Conservation (phyloP, 2,329 filamentous ascomycete genomes). For the Zalaria obscura region DNA sequence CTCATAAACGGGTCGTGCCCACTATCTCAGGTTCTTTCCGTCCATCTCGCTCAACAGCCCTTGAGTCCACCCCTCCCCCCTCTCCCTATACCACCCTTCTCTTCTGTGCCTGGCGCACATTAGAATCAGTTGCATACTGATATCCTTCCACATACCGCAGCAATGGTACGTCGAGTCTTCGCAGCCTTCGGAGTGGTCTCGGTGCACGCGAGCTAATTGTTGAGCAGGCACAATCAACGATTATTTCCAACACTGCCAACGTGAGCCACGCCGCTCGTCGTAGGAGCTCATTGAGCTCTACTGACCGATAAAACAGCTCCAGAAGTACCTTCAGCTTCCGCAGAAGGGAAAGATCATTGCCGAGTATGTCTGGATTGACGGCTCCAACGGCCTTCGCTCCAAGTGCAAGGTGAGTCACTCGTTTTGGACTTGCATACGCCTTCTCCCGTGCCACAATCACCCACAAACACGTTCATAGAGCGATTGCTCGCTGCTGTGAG, state of each 20-base stretch:
- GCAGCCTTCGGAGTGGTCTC: not conserved
- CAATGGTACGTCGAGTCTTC: not conserved
- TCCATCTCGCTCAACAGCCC: too few species aligned
- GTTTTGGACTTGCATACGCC: too few species aligned
- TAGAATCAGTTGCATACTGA: not conserved
- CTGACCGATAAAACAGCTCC: conserved; percentile 44
- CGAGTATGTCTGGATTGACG: conserved; percentile 95
- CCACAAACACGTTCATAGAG: too few species aligned
- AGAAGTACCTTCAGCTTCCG: conserved; percentile 82
- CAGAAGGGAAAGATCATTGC: conserved; percentile 83
- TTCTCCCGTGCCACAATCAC: too few species aligned
- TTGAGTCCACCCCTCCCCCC: too few species aligned
- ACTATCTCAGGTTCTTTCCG: too few species aligned
- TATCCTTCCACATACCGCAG: not conserved
- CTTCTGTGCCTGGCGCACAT: not conserved
- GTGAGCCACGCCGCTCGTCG: conserved; percentile 20
- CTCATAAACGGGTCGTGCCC: too few species aligned
- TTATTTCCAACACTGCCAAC: conserved; percentile 33
- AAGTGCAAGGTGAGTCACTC: conserved; percentile 75
- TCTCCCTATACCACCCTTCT: not conserved
- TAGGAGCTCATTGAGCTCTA: conserved; percentile 1
- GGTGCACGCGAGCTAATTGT: not conserved
- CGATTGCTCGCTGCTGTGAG: too few species aligned
- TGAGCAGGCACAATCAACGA: conserved; percentile 22
- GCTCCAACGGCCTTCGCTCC: conserved; percentile 68